Evolutionary conservation across 805 yeast genomes (phyloP).

Genomic region (Metschnikowia bowlesiae): DNA sequence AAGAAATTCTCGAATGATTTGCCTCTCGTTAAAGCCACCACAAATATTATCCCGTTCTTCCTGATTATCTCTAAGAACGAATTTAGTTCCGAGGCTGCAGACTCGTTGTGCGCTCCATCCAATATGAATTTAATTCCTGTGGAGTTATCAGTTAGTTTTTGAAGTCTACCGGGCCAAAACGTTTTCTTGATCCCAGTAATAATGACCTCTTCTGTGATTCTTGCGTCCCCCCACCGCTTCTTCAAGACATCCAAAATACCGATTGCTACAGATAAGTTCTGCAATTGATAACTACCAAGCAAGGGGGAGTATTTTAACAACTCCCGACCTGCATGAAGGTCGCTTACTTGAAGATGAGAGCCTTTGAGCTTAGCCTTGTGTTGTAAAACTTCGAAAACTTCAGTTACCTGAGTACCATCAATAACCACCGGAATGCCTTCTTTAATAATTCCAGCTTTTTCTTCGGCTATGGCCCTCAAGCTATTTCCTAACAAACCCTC

Average conservation of each 20-base stretch:
- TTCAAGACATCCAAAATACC: constrained; percentile 42
- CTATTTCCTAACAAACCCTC: constrained; percentile 69
- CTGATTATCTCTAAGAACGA: constrained; percentile 40
- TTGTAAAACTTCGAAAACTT: constrained; percentile 46
- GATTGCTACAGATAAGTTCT: constrained; percentile 67
- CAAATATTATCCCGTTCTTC: constrained; percentile 44
- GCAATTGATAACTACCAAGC: constrained; percentile 67
- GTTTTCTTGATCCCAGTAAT: constrained; percentile 51
- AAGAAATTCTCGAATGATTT: constrained; percentile 55
- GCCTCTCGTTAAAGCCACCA: constrained; percentile 74
- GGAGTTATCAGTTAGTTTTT: constrained; percentile 29
- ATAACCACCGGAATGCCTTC: constrained; percentile 52
- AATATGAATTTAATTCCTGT: constrained; percentile 41
- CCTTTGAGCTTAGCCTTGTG: constrained; percentile 29
- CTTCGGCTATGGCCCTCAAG: constrained; percentile 59
- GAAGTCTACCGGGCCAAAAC: constrained; percentile 87
- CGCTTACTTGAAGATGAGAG: constrained; percentile 26
- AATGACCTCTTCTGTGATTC: constrained; percentile 33
- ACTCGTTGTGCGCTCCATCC: constrained; percentile 92
- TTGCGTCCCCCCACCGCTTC: constrained; percentile 16
- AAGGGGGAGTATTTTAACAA: constrained; percentile 51
- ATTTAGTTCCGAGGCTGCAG: constrained; percentile 73
- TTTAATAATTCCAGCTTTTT: constrained; percentile 87
- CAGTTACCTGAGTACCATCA: constrained; percentile 13
- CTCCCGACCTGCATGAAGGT: constrained; percentile 15